phyloP scores from a whole-genome alignment of 129 eudicot species.

The Escallonia rubra region DNA sequence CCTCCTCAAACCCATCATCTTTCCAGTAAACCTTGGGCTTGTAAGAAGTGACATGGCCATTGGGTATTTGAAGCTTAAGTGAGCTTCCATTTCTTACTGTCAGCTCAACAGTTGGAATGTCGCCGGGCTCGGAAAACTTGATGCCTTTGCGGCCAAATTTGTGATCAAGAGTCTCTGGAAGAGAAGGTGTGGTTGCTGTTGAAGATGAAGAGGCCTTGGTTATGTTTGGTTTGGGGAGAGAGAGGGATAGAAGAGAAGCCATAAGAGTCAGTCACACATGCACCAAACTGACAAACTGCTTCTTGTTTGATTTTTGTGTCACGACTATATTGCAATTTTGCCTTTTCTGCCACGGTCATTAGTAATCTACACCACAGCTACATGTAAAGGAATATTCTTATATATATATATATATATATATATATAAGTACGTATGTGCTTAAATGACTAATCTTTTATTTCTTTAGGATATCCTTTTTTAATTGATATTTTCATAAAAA shows the following conservation, averaged over 20 bases:
- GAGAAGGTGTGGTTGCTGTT: conserved; percentile 28
- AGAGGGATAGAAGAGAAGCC: conserved; percentile 62
- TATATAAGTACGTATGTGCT: no score
- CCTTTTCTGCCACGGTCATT: no score
- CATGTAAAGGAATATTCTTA: no score
- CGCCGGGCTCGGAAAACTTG: conserved; percentile 48
- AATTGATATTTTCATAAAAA: no score
- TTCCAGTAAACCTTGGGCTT: conserved; percentile 94
- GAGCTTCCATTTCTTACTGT: conserved; percentile 89
- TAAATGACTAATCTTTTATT: no score
- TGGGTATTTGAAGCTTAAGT: conserved; percentile 57
- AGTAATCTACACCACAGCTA: no score
- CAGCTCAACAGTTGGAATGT: conserved; percentile 52
- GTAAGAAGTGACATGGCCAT: conserved; percentile 82
- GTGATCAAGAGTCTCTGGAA: conserved; percentile 49
- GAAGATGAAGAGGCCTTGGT: conserved; percentile 35
- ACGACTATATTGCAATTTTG: no score
- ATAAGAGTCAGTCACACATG: conserved; percentile 21
- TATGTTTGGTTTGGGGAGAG: conserved; percentile 56
- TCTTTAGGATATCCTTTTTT: no score
- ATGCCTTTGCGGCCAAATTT: conserved; percentile 87
- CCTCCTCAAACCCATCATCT: conserved; percentile 82
- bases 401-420: no score
- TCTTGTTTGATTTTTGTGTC: no score
- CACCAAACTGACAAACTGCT: no score